Conservation (phyloP, 371 early-diverging fungal genomes). For the Zychaea mexicana region DNA sequence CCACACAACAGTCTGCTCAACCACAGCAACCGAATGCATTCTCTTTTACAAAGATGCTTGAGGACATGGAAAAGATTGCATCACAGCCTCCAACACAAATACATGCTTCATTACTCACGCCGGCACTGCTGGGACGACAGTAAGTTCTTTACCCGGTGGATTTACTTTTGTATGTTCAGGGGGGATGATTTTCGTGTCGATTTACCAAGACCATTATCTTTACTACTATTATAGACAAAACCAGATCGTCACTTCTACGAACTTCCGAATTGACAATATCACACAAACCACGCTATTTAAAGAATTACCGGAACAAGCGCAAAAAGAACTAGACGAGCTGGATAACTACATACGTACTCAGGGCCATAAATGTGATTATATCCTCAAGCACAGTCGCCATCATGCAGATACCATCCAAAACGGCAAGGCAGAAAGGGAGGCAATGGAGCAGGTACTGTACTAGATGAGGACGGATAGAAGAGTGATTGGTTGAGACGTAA, state of each 20-base stretch:
- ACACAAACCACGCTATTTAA: slow-evolving; percentile 34
- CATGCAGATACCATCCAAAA: slow-evolving; percentile 28
- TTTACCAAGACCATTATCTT: no score
- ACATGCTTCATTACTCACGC: slow-evolving; percentile 33
- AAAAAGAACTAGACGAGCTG: slow-evolving; percentile 42
- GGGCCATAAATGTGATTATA: slow-evolving; percentile 40
- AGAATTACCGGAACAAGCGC: slow-evolving; percentile 49
- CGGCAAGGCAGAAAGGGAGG: slow-evolving; percentile 27
- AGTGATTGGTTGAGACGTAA: neutral
- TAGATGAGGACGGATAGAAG: neutral
- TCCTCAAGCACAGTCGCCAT: slow-evolving; percentile 34
- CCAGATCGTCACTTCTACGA: slow-evolving; percentile 38
- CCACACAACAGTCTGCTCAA: slow-evolving; percentile 5
- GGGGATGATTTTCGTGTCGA: neutral
- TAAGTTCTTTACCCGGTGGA: slow-evolving; percentile 19
- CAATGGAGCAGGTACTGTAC: slow-evolving; percentile 30
- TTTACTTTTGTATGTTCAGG: neutral
- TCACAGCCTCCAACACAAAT: slow-evolving; percentile 34
- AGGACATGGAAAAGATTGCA: slow-evolving; percentile 27
- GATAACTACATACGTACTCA: slow-evolving; percentile 41
- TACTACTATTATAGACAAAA: slow-evolving; percentile 29
- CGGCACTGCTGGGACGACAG: slow-evolving; percentile 27
- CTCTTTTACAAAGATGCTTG: slow-evolving; percentile 33
- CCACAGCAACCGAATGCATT: slow-evolving; percentile 36
- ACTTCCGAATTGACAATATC: slow-evolving; percentile 49